These are phyloP conservation scores for Stellera chamaejasme DNA, from an alignment of 345 rosid genomes.

Conservation along the genomic window DNA sequence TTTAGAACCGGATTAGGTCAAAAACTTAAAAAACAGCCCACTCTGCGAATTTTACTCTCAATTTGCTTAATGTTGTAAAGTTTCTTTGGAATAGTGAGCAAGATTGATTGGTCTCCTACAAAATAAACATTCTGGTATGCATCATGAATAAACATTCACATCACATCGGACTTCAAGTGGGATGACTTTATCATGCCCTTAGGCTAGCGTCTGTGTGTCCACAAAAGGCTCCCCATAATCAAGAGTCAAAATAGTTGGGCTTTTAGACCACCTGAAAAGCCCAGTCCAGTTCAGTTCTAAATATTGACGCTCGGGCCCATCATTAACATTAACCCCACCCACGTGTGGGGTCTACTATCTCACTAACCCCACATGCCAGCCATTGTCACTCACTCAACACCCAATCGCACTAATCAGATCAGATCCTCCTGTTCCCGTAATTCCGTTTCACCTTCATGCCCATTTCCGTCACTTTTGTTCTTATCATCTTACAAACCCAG, in stretches of 20 bases:
- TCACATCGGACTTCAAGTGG: background rate
- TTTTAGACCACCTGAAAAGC: no score
- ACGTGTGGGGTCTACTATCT: slow-evolving; percentile 1
- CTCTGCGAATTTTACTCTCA: no score
- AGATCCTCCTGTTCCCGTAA: slow-evolving; percentile 27
- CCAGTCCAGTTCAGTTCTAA: background rate
- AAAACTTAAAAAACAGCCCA: no score
- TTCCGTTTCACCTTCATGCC: slow-evolving; percentile 3
- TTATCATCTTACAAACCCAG: background rate
- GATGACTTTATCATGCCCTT: background rate
- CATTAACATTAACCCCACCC: background rate
- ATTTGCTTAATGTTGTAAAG: no score
- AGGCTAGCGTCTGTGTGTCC: background rate
- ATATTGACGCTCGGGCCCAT: background rate
- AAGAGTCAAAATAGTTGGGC: background rate
- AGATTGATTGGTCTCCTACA: no score
- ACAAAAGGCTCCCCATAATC: background rate
- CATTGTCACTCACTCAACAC: background rate
- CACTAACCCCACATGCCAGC: slow-evolving; percentile 1
- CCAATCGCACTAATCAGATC: slow-evolving; percentile 20
- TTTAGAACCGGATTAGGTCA: no score
- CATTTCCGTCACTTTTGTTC: slow-evolving; percentile 1
- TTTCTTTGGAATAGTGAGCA: no score
- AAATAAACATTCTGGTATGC: no score
- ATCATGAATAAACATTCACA: no score